Percentiles rank a stretch among this genome's conserved stretches.
phyloP scores from a whole-genome alignment of 2,329 filamentous ascomycete genomes.

The Tothia fuscella region DNA sequence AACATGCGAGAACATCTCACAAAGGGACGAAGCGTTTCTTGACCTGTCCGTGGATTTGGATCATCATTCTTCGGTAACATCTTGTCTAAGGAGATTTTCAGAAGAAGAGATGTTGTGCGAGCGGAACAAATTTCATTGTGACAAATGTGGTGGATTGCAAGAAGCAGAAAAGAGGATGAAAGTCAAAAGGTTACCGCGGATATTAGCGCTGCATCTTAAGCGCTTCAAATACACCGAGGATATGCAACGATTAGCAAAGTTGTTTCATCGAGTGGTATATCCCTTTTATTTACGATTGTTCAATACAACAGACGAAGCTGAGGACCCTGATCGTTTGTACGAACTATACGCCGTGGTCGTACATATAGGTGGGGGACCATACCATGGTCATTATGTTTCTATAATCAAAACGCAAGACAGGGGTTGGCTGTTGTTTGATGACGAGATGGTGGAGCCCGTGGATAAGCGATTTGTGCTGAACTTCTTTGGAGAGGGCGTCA shows the following conservation, averaged over 20 bases:
- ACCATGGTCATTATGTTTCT: slow-evolving; percentile 94
- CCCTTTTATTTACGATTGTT: slow-evolving; percentile 94
- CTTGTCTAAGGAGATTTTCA: slow-evolving; percentile 89
- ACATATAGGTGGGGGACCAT: slow-evolving; percentile 91
- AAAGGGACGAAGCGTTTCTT: slow-evolving; percentile 88
- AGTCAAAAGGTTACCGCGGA: slow-evolving; percentile 85
- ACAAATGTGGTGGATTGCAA: slow-evolving; percentile 89
- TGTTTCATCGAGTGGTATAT: slow-evolving; percentile 94
- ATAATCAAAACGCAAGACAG: slow-evolving; percentile 96
- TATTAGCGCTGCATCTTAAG: slow-evolving; percentile 86
- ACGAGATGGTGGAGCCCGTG: slow-evolving; percentile 96
- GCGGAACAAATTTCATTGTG: slow-evolving; percentile 97
- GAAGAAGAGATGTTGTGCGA: slow-evolving; percentile 98
- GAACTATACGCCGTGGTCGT: slow-evolving; percentile 96
- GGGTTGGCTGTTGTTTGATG: slow-evolving; percentile 93
- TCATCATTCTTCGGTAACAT: slow-evolving; percentile 90
- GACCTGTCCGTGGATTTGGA: slow-evolving; percentile 94
- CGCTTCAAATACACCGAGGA: slow-evolving; percentile 98
- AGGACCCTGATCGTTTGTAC: slow-evolving; percentile 86
- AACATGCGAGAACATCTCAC: slow-evolving; percentile 90
- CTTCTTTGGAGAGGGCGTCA: slow-evolving; percentile 85
- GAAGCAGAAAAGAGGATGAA: slow-evolving; percentile 99
- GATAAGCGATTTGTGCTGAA: slow-evolving; percentile 93
- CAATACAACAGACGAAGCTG: slow-evolving; percentile 91
- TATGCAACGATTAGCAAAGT: slow-evolving; percentile 81